phyloP scores from a whole-genome alignment of 1,284 basidiomycete genomes.

The Sutorius eximius region DNA sequence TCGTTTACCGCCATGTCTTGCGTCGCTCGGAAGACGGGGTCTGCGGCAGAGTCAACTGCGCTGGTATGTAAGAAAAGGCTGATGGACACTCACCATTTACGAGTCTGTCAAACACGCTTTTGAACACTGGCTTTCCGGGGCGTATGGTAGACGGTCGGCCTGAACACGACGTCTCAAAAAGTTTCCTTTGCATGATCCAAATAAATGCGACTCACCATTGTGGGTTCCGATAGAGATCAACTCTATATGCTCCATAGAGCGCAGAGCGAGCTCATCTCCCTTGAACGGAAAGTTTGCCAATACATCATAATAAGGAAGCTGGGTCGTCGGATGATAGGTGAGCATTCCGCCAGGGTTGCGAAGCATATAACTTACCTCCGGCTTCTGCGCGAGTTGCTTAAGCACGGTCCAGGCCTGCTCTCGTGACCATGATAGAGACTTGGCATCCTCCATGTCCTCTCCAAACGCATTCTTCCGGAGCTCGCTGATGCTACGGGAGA shows the following conservation, averaged over 20 bases:
- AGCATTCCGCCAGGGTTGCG: neutral
- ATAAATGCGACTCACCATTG: conserved; percentile 53
- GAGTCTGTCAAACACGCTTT: conserved; percentile 81
- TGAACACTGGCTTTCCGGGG: conserved; percentile 89
- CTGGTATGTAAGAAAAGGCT: neutral
- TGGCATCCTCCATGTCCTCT: conserved; percentile 86
- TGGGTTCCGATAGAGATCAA: conserved; percentile 78
- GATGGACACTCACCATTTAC: conserved; percentile 59
- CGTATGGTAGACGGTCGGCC: conserved; percentile 83
- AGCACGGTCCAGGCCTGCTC: conserved; percentile 90
- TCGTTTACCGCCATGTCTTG: conserved; percentile 83
- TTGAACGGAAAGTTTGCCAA: conserved; percentile 90
- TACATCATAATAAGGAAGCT: conserved; percentile 84
- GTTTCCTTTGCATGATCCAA: neutral
- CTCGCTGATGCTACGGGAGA: conserved; percentile 77
- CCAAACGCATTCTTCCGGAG: conserved; percentile 91
- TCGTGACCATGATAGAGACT: conserved; percentile 78
- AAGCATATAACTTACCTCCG: conserved; percentile 54
- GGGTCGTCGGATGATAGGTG: neutral
- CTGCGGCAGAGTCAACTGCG: conserved; percentile 38
- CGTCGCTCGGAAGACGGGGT: conserved; percentile 77
- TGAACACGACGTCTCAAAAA: conserved; percentile 29
- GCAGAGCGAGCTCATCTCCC: conserved; percentile 79
- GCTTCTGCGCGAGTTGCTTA: conserved; percentile 65
- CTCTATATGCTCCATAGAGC: conserved; percentile 88